phyloP scores from a whole-genome alignment of 345 rosid genomes.

The Lumnitzera racemosa region DNA sequence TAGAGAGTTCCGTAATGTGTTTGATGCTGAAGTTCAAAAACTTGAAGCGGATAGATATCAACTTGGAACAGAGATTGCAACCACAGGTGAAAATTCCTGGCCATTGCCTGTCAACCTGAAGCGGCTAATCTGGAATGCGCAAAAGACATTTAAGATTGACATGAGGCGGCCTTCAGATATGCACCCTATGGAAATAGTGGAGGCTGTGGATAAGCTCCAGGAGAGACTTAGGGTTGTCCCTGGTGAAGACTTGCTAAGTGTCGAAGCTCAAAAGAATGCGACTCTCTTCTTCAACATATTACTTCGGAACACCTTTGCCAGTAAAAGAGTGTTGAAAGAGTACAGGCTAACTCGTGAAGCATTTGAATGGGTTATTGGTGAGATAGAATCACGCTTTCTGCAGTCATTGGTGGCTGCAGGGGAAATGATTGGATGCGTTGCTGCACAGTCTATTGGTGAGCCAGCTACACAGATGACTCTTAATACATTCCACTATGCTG shows the following conservation, averaged over 20 bases:
- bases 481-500: slow-evolving; percentile 96
- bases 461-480: slow-evolving; percentile 99
- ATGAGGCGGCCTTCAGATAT: slow-evolving; percentile 67
- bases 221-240: slow-evolving; percentile 95
- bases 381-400: slow-evolving; percentile 83
- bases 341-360: slow-evolving; percentile 94
- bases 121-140: slow-evolving; percentile 97
- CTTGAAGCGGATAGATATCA: slow-evolving; percentile 80
- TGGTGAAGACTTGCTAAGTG: slow-evolving; percentile 79
- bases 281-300: slow-evolving; percentile 86
- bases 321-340: slow-evolving; percentile 94
- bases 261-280: slow-evolving; percentile 99
- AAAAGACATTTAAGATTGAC: slow-evolving; percentile 91
- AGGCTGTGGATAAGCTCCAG: slow-evolving; percentile 91
- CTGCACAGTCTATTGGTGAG: slow-evolving; percentile 98
- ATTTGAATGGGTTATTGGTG: slow-evolving; percentile 97
- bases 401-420: slow-evolving; percentile 96
- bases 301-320: slow-evolving; percentile 95
- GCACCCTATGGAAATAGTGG: slow-evolving; percentile 97
- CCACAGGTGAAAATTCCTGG: slow-evolving; percentile 89
- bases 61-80: slow-evolving; percentile 90
- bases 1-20: slow-evolving; percentile 81
- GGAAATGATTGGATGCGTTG: slow-evolving; percentile 99
- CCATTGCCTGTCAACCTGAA: slow-evolving; percentile 89
- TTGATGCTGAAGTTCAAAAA: slow-evolving; percentile 89